These are phyloP conservation scores for Saitoella complicata DNA, from an alignment of 805 yeast genomes.

Conservation along the genomic window DNA sequence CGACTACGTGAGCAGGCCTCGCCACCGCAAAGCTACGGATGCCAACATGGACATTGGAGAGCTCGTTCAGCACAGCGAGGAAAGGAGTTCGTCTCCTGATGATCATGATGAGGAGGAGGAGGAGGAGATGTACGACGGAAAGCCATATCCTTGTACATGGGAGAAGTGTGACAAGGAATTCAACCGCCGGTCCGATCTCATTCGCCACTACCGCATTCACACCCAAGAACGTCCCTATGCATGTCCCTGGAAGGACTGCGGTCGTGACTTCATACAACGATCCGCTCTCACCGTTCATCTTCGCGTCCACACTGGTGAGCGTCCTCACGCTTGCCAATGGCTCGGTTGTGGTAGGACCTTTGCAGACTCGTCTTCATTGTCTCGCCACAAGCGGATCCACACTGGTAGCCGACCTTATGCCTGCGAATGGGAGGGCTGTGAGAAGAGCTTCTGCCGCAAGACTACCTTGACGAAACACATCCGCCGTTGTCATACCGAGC, in stretches of 20 bases:
- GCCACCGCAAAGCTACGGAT: too few species aligned
- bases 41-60: too few species aligned
- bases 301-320: constrained; percentile 70
- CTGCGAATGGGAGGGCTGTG: constrained; percentile 52
- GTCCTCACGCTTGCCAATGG: constrained; percentile 51
- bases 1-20: too few species aligned
- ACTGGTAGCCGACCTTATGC: constrained; percentile 24
- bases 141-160: constrained; percentile 7
- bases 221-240: constrained; percentile 48
- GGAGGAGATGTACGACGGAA: too few species aligned
- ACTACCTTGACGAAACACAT: constrained; percentile 64
- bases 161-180: constrained; percentile 22
- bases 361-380: constrained; percentile 33
- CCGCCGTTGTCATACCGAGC: too few species aligned
- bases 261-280: constrained; percentile 70
- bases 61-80: too few species aligned
- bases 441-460: constrained; percentile 48
- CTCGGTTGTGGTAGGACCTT: constrained; percentile 19
- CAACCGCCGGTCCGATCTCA: constrained; percentile 64
- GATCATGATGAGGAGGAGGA: too few species aligned
- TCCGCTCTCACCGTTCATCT: constrained; percentile 66
- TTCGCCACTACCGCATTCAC: constrained; percentile 61
- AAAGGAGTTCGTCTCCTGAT: too few species aligned
- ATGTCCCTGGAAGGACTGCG: constrained; percentile 54
- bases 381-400: constrained; percentile 62